These are phyloP conservation scores for Solanum neorickii DNA, from an alignment of 257 asterid genomes.

Conservation along the genomic window DNA sequence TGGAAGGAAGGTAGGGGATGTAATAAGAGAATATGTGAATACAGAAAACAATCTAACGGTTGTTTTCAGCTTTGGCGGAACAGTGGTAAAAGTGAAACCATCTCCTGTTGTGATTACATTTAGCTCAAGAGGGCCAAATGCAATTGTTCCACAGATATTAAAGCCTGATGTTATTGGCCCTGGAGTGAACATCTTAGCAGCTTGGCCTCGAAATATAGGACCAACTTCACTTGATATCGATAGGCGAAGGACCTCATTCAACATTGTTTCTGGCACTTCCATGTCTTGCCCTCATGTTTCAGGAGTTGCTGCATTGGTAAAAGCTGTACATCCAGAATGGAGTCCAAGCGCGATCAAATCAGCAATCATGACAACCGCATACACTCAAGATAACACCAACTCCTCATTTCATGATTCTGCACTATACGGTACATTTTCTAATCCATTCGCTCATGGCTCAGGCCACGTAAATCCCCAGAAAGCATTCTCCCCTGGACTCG, in stretches of 20 bases:
- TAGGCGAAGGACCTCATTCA: not conserved
- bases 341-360: slow-evolving; percentile 38
- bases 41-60: not conserved
- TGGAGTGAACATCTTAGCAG: not conserved
- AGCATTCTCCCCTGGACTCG: slow-evolving; percentile 31
- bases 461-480: slow-evolving; percentile 39
- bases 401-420: slow-evolving; percentile 25
- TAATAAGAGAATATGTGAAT: not conserved
- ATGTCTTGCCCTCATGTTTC: slow-evolving; percentile 45
- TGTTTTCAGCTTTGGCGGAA: not conserved
- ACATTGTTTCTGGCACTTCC: slow-evolving; percentile 23
- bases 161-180: not conserved
- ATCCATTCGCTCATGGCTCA: slow-evolving; percentile 27
- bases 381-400: slow-evolving; percentile 25
- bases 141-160: not conserved
- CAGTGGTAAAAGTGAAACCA: not conserved
- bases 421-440: slow-evolving; percentile 11
- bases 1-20: not conserved
- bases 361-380: slow-evolving; percentile 40
- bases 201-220: not conserved
- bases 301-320: slow-evolving; percentile 34
- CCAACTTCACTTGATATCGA: not conserved
- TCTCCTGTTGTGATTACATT: not conserved
- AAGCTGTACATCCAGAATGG: slow-evolving; percentile 38
- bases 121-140: not conserved